Evolutionary conservation across 2,329 filamentous ascomycete species (phyloP), one percentile per base, ranked within the genome.

Genomic region (Cercospora brassicicola): DNA sequence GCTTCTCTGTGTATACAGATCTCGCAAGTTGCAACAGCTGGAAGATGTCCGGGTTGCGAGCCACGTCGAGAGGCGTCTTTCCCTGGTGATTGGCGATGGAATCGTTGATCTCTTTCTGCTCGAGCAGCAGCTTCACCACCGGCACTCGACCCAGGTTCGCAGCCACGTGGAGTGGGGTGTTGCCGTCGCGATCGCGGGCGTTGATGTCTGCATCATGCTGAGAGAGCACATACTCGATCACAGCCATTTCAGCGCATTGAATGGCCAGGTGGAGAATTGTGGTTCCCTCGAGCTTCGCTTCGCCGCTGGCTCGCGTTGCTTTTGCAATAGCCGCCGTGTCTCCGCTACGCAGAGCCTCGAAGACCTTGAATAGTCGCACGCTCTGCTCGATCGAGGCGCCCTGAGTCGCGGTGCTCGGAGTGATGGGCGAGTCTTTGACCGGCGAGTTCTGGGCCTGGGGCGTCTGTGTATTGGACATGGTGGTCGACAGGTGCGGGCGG

Each of bases 171-270:
- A 99, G 86, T 23, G 95, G 90, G 0, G 94, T 97, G 79, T 98
- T 99, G 69, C 95, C 95, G 75, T 98, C 94, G 73, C 91, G 81
- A 81, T 99, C 95, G 69, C 91, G 89, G 48, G 91, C 90, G 79
- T 98, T 99, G 78, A 98, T 83, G 76, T 98, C 93, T 4, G 73
- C 67, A 4, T 73, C 73, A 18, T 82, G 84, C 62, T 85, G 85
- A 1, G 93, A 94, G 53, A 99, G 82, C n/a, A 98, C 91, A 76
- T 94, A 97, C 78, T 99, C 94, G 64, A 99, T 91, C 30, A 99
- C 93, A 20, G 92, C 90, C 59, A 91, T 87, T 78, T 98, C 95
- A 60, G 95, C 94, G 80, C 94, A 98, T 81, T 99, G 95, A 55
- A 98, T 93, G 28, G 95, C 94, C 48, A 99, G 85, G 79, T 99